Conservation (phyloP, 169 alveolate species). For the Cyclospora cayetanensis region DNA sequence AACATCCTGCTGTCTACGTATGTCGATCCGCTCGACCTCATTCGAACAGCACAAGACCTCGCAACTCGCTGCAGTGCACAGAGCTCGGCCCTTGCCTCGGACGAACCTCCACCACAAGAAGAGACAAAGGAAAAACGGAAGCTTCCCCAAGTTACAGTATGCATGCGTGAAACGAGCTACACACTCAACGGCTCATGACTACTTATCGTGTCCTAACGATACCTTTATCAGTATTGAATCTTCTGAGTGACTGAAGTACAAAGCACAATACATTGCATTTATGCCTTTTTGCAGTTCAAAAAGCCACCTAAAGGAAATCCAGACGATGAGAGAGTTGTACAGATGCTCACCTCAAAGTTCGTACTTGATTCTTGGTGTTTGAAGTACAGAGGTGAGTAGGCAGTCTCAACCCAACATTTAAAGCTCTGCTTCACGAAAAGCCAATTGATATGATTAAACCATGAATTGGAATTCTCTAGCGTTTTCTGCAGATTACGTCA, state of each 20-base stretch:
- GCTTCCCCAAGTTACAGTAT: not conserved
- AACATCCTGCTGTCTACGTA: slow-evolving; percentile 17
- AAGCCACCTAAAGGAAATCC: not conserved
- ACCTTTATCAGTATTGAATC: no score
- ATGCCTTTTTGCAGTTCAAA: not conserved
- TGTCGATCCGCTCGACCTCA: slow-evolving; percentile 16
- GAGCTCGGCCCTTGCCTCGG: not conserved
- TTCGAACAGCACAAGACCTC: slow-evolving; percentile 53
- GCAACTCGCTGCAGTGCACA: slow-evolving; percentile 43
- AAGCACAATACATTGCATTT: not conserved
- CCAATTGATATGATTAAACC: not conserved
- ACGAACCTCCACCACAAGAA: not conserved
- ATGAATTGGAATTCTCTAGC: no score
- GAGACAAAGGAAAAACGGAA: not conserved
- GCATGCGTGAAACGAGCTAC: not conserved
- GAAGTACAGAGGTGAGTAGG: slow-evolving; percentile 44
- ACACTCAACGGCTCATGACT: not conserved
- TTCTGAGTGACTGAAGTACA: not conserved
- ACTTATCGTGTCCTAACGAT: not conserved
- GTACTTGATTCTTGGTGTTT: slow-evolving; percentile 59
- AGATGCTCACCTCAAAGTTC: slow-evolving; percentile 57
- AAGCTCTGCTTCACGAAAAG: not conserved
- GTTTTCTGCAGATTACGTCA: slow-evolving; percentile 6
- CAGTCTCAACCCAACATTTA: not conserved
- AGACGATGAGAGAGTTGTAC: not conserved